Conservation (phyloP, 176 grass and related monocot genomes). For the Themeda triandra region DNA sequence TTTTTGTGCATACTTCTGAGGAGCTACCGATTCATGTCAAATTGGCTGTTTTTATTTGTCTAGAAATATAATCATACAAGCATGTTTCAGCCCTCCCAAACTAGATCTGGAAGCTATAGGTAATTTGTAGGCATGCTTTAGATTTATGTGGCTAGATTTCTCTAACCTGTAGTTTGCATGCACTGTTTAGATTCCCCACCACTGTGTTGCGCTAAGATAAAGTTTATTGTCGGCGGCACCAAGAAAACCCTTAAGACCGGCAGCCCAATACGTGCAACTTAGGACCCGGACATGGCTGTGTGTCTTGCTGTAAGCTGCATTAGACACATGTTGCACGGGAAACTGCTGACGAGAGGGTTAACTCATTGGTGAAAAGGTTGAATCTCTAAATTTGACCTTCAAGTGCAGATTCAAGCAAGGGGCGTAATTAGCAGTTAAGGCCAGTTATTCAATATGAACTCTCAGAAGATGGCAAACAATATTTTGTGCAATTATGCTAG, state of each 20-base stretch:
- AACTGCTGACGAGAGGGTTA: not conserved
- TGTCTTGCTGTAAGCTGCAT: no score
- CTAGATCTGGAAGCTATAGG: not conserved
- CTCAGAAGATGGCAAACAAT: not conserved
- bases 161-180: not conserved
- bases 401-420: constrained; percentile 8
- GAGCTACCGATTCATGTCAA: not conserved
- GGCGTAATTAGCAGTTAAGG: not conserved
- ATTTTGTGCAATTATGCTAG: not conserved
- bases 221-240: no score
- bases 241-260: not conserved
- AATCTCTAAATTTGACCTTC: not conserved
- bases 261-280: not conserved
- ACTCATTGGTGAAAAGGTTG: not conserved
- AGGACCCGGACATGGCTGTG: no score
- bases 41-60: not conserved
- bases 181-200: not conserved
- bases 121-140: not conserved
- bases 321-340: not conserved
- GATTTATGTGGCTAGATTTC: not conserved
- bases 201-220: no score
- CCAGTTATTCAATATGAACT: not conserved
- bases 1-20: not conserved
- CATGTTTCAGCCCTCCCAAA: not conserved
- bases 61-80: not conserved